Conservation (phyloP, 1,284 basidiomycete genomes). For the Puccinia hordei region DNA sequence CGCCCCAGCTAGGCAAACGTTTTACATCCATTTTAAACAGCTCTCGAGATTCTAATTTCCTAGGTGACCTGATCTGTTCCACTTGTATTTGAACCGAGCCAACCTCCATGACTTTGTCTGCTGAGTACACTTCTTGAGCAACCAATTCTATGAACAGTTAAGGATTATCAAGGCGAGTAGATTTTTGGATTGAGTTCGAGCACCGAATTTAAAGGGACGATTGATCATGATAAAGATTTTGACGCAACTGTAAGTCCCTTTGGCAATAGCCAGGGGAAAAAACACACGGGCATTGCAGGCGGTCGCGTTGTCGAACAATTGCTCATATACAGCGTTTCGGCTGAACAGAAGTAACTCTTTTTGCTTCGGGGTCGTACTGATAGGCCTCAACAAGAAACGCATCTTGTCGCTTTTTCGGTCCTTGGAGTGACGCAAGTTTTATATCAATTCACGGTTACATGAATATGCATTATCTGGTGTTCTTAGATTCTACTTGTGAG, state of each 20-base stretch:
- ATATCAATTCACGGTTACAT: not conserved
- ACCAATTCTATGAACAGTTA: slow-evolving; percentile 4
- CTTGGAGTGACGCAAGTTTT: not conserved
- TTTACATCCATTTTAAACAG: not conserved
- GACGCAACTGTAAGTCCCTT: slow-evolving; percentile 30
- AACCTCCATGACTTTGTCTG: not conserved
- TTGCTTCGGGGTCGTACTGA: not conserved
- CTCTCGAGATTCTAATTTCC: not conserved
- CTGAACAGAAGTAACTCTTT: slow-evolving; percentile 7
- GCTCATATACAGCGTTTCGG: slow-evolving; percentile 2
- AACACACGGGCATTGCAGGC: slow-evolving; percentile 27
- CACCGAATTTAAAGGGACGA: not conserved
- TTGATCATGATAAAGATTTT: not conserved
- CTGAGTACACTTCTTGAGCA: slow-evolving; percentile 17
- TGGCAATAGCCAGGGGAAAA: slow-evolving; percentile 17
- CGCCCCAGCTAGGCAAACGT: not conserved
- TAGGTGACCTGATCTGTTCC: not conserved
- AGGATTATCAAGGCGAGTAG: not conserved
- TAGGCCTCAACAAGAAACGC: slow-evolving; percentile 11
- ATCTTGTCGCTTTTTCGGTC: slow-evolving; percentile 20
- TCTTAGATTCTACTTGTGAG: not conserved
- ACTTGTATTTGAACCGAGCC: slow-evolving; percentile 19
- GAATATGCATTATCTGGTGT: not conserved
- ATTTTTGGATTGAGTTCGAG: not conserved
- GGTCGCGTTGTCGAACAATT: not conserved